A percentile compares a stretch with the other conserved stretches of the same genome.
Conservation (phyloP, 805 yeast genomes). For the Tetrapisispora pingtungensis region DNA sequence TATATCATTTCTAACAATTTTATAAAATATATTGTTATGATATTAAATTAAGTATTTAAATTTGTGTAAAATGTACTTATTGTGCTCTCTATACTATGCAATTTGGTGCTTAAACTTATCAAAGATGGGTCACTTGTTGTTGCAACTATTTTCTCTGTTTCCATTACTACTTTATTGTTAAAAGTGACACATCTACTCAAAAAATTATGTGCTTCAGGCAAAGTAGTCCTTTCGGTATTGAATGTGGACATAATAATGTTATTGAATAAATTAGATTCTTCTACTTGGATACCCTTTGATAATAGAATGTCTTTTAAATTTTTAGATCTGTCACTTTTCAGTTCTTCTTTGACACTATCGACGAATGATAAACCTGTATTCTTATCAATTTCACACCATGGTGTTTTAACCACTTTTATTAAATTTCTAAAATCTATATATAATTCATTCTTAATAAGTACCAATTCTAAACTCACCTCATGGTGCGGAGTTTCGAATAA, state of each 20-base stretch:
- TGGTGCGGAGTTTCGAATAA: constrained; percentile 28
- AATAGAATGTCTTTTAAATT: constrained; percentile 33
- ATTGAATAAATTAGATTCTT: constrained; percentile 27
- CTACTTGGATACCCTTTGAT: constrained; percentile 29
- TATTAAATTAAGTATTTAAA: constrained; percentile 3
- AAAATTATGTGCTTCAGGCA: constrained; percentile 38
- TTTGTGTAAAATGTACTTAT: constrained; percentile 18
- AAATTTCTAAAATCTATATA: constrained; percentile 49
- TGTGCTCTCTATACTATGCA: constrained; percentile 44
- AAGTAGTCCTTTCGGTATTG: constrained; percentile 27
- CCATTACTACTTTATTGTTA: constrained; percentile 49
- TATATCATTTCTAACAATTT: no score
- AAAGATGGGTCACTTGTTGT: constrained; percentile 60
- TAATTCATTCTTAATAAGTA: constrained; percentile 51
- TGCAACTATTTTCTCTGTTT: constrained; percentile 47
- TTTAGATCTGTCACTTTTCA: constrained; percentile 36
- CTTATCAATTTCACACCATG: constrained; percentile 51
- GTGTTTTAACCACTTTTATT: constrained; percentile 40
- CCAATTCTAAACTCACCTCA: constrained; percentile 43
- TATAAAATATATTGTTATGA: no score
- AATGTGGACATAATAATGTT: constrained; percentile 28
- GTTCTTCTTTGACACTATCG: constrained; percentile 47
- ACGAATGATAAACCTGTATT: constrained; percentile 41
- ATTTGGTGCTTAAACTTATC: constrained; percentile 50
- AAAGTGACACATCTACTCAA: constrained; percentile 56